A percentile compares a stretch with the other conserved stretches of the same genome.
phyloP scores from a whole-genome alignment of 2,329 filamentous ascomycete species.

The Epichloe elymi region DNA sequence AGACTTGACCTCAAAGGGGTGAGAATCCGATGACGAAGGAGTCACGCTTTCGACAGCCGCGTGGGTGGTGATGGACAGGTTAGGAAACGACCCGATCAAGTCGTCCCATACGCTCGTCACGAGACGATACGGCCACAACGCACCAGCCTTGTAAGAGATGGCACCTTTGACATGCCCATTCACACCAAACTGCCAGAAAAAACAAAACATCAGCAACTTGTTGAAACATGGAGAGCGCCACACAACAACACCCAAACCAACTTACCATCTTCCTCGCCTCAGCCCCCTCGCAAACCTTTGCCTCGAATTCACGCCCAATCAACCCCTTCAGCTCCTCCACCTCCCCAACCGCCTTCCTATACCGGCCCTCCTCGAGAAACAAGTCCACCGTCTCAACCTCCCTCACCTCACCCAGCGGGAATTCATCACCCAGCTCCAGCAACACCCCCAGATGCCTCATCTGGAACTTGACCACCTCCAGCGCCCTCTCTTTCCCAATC shows the following conservation, averaged over 20 bases:
- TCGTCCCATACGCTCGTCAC: conserved; percentile 31
- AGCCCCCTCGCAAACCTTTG: conserved; percentile 21
- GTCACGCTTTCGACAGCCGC: conserved; percentile 23
- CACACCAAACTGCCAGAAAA: conserved; percentile 19
- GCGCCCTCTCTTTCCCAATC: conserved; percentile 24
- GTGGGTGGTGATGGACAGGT: conserved; percentile 24
- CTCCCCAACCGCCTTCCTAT: conserved; percentile 17
- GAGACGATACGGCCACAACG: conserved; percentile 38
- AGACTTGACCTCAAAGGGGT: conserved; percentile 29
- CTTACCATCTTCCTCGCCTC: conserved; percentile 19
- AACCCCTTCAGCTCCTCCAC: conserved; percentile 22
- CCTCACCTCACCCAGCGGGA: conserved; percentile 26
- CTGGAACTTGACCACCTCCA: conserved; percentile 29
- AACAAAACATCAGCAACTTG: neutral
- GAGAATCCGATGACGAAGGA: conserved; percentile 2
- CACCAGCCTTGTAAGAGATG: conserved; percentile 31
- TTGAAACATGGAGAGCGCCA: no score
- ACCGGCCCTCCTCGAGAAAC: conserved; percentile 24
- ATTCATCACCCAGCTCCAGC: conserved; percentile 22
- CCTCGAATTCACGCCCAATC: conserved; percentile 26
- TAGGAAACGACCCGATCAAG: conserved; percentile 22
- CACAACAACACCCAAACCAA: no score
- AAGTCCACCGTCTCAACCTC: conserved; percentile 35
- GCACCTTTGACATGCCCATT: conserved; percentile 26
- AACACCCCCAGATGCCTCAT: conserved; percentile 27